Evolutionary conservation across 129 eudicot species (phyloP).

Genomic region (Tagetes erecta): DNA sequence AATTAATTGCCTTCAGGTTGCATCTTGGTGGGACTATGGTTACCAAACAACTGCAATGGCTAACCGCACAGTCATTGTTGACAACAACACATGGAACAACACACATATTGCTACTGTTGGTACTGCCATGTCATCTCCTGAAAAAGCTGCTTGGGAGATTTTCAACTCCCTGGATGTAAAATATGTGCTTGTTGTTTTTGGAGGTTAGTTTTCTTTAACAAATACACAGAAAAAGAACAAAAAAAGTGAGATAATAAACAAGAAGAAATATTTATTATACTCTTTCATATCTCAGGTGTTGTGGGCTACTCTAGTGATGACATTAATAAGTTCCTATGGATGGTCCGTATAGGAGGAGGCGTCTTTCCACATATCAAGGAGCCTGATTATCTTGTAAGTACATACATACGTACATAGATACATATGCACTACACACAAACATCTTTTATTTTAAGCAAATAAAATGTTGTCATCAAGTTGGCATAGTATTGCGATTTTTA

Average conservation of each 20-base stretch:
- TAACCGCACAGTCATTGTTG: slow-evolving; percentile 98
- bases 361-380: slow-evolving; percentile 98
- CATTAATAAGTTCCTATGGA: slow-evolving; percentile 95
- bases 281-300: slow-evolving; percentile 59
- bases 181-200: slow-evolving; percentile 97
- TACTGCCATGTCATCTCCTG: slow-evolving; percentile 99
- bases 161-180: slow-evolving; percentile 93
- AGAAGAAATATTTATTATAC: neutral
- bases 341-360: slow-evolving; percentile 99
- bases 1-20: slow-evolving; percentile 60
- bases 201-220: slow-evolving; percentile 59
- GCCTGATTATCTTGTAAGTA: slow-evolving; percentile 92
- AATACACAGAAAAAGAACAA: neutral
- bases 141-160: slow-evolving; percentile 97
- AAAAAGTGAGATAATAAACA: slow-evolving; percentile 2
- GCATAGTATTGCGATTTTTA: no score
- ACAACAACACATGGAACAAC: slow-evolving; percentile 99
- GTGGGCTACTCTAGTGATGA: slow-evolving; percentile 99
- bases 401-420: neutral
- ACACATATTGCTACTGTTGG: slow-evolving; percentile 99
- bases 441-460: no score
- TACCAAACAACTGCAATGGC: slow-evolving; percentile 99
- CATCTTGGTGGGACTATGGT: slow-evolving; percentile 99
- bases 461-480: no score
- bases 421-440: neutral